Conservation (phyloP, 2,329 filamentous ascomycete genomes). For the Penicillium sp. region DNA sequence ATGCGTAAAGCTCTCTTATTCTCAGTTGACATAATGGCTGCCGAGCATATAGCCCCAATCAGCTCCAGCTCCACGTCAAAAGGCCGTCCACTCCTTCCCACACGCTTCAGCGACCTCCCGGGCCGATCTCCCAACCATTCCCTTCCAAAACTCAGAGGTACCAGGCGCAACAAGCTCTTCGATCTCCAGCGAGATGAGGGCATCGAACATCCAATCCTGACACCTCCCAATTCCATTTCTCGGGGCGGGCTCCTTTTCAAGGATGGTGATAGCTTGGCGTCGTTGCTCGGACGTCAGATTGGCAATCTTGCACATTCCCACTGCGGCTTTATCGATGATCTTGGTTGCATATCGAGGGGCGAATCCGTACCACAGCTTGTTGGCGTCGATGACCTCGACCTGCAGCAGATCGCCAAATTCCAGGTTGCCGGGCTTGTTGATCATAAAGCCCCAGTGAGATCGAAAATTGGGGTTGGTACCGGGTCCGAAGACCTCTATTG, state of each 20-base stretch:
- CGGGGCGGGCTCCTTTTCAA: constrained; percentile 21
- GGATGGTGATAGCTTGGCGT: constrained; percentile 18
- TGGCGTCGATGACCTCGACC: constrained; percentile 24
- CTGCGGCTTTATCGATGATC: constrained; percentile 23
- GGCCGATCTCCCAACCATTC: constrained; percentile 20
- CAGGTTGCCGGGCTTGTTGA: constrained; percentile 18
- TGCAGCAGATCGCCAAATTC: constrained; percentile 29
- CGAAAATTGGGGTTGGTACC: constrained; percentile 25
- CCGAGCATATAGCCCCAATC: no score
- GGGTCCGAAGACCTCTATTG: constrained; percentile 25
- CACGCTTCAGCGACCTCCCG: constrained; percentile 11
- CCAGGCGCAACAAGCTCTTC: constrained; percentile 27
- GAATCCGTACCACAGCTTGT: constrained; percentile 27
- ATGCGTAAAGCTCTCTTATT: no score
- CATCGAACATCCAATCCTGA: constrained; percentile 30
- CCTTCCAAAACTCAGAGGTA: constrained; percentile 29
- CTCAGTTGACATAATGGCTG: no score
- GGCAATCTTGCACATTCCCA: constrained; percentile 24
- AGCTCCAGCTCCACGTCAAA: not conserved
- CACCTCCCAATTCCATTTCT: constrained; percentile 21
- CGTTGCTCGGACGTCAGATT: constrained; percentile 19
- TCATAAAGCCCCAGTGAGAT: constrained; percentile 29
- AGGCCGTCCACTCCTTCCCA: constrained; percentile 13
- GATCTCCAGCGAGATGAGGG: constrained; percentile 27
- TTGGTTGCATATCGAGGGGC: constrained; percentile 22